Evolutionary conservation across 1,284 basidiomycete genomes (phyloP).

Genomic region (Xanthoconium separans): DNA sequence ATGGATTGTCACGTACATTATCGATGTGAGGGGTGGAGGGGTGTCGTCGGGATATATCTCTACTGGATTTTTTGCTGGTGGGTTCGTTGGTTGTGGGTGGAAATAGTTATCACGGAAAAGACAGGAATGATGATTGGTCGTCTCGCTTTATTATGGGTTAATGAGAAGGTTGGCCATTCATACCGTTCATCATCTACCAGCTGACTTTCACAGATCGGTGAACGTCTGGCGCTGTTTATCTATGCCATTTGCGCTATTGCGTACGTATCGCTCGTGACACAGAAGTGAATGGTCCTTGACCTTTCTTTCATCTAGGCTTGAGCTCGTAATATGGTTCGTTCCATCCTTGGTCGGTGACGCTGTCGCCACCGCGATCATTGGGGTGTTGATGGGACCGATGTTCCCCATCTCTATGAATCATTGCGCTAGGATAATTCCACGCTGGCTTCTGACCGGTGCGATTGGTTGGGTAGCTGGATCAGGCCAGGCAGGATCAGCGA

Average conservation of each 20-base stretch:
- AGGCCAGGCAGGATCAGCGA: constrained; percentile 51
- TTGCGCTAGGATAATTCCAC: constrained; percentile 45
- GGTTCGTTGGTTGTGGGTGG: neutral
- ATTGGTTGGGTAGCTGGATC: constrained; percentile 56
- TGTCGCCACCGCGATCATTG: constrained; percentile 52
- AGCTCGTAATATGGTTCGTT: constrained; percentile 60
- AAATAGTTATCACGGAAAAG: neutral
- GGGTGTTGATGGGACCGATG: constrained; percentile 54
- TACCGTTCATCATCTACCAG: neutral
- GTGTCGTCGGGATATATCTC: constrained; percentile 47
- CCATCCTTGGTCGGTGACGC: constrained; percentile 53
- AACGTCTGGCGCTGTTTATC: constrained; percentile 18
- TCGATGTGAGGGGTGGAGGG: constrained; percentile 40
- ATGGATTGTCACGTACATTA: constrained; percentile 51
- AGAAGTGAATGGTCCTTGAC: neutral
- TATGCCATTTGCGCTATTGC: constrained; percentile 35
- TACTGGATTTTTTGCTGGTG: neutral
- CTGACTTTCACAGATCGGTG: constrained; percentile 23
- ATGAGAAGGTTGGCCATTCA: constrained; percentile 19
- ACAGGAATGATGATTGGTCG: constrained; percentile 30
- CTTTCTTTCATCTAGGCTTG: constrained; percentile 37
- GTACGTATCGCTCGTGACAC: constrained; percentile 5
- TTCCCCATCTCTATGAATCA: constrained; percentile 56
- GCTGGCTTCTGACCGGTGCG: constrained; percentile 45
- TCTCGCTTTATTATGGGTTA: constrained; percentile 16